Percentiles rank a stretch among this genome's conserved stretches.
Evolutionary conservation across 768 basidiomycete species (phyloP).

Genomic region (Termitomyces sp.): DNA sequence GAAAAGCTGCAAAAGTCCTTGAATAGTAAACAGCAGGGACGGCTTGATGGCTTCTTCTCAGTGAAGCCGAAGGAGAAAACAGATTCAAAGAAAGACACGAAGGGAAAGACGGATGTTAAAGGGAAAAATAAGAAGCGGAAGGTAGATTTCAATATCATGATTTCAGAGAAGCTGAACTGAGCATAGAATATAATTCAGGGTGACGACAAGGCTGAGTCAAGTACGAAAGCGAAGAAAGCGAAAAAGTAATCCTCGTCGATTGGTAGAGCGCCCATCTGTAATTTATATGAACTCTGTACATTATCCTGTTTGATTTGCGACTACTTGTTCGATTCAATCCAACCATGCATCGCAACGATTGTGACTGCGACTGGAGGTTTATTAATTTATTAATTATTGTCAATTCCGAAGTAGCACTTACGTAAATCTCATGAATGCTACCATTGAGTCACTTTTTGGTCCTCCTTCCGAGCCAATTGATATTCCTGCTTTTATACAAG

Average conservation of each 20-base stretch:
- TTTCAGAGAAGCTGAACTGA: not conserved
- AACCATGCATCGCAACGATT: not conserved
- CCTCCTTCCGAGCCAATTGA: slow-evolving; percentile 56
- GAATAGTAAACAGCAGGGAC: slow-evolving; percentile 90
- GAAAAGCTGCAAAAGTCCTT: slow-evolving; percentile 88
- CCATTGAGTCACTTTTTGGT: slow-evolving; percentile 52
- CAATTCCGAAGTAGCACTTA: slow-evolving; percentile 5
- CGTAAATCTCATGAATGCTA: slow-evolving; percentile 16
- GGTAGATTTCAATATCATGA: slow-evolving; percentile 12
- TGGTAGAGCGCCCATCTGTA: slow-evolving; percentile 4
- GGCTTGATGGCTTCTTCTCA: slow-evolving; percentile 93
- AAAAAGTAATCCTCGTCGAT: slow-evolving; percentile 26
- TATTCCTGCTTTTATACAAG: slow-evolving; percentile 38
- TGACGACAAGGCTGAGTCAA: slow-evolving; percentile 34
- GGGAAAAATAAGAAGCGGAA: slow-evolving; percentile 48
- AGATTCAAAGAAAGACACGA: slow-evolving; percentile 25
- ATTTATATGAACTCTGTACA: slow-evolving; percentile 7
- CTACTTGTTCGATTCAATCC: not conserved
- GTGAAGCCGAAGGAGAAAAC: slow-evolving; percentile 56
- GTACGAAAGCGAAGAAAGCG: slow-evolving; percentile 30
- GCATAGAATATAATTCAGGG: slow-evolving; percentile 21
- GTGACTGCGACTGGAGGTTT: too few relatives aligned
- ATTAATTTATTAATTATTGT: too few relatives aligned
- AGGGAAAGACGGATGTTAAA: slow-evolving; percentile 34
- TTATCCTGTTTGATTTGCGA: not conserved